Percentiles rank a stretch among this genome's conserved stretches.
Conservation (phyloP, 2,329 filamentous ascomycete genomes). For the Cephalotrichum gorgonifer region DNA sequence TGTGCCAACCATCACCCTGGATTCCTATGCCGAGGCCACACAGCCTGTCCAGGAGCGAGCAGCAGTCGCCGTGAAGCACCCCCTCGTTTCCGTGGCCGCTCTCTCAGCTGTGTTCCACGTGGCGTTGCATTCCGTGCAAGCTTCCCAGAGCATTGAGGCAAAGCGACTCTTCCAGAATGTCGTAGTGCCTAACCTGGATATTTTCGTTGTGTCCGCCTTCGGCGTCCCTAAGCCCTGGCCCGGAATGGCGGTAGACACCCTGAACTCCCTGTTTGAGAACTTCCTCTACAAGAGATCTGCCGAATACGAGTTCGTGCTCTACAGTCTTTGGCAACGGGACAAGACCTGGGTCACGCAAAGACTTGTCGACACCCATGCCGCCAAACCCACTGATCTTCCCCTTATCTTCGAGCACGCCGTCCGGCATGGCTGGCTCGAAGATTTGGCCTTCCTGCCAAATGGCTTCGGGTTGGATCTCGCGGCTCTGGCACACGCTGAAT, state of each 20-base stretch:
- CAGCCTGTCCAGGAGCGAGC: conserved; percentile 41
- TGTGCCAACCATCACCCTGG: conserved; percentile 61
- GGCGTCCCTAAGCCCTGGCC: conserved; percentile 72
- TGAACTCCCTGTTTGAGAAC: conserved; percentile 69
- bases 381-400: conserved; percentile 46
- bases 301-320: conserved; percentile 78
- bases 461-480: conserved; percentile 83
- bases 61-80: conserved; percentile 63
- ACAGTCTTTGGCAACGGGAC: conserved; percentile 87
- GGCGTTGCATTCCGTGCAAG: conserved; percentile 49
- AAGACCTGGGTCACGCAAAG: conserved; percentile 75
- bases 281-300: conserved; percentile 72
- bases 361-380: conserved; percentile 71
- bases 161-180: conserved; percentile 57
- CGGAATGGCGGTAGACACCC: conserved; percentile 60
- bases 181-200: conserved; percentile 62
- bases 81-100: conserved; percentile 80
- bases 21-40: conserved; percentile 41
- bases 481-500: conserved; percentile 72
- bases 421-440: conserved; percentile 75
- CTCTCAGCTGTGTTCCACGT: conserved; percentile 59
- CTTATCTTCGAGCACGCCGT: conserved; percentile 53
- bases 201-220: conserved; percentile 70
- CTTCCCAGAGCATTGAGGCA: conserved; percentile 52
- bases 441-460: conserved; percentile 66